Evolutionary conservation across 176 grass and related monocot genomes (phyloP).

Genomic region (Dendrocalamus sinicus): DNA sequence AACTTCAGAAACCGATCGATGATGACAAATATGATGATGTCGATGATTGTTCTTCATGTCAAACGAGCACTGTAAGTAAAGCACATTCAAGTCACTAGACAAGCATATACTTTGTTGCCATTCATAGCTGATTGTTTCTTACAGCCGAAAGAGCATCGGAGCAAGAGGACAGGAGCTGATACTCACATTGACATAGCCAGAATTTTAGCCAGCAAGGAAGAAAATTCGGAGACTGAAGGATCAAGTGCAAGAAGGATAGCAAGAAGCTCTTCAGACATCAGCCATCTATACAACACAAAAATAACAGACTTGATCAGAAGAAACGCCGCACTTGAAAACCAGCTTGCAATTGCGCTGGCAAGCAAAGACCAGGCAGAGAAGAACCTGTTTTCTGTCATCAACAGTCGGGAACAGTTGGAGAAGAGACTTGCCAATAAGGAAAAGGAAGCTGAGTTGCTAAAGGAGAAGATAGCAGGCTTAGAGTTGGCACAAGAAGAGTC

Average conservation of each 20-base stretch:
- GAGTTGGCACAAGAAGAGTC: conserved; percentile 90
- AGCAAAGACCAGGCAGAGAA: conserved; percentile 77
- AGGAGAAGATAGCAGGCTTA: conserved; percentile 75
- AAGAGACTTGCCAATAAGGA: conserved; percentile 63
- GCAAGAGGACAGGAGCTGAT: conserved; percentile 29
- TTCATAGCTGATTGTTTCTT: conserved; percentile 42
- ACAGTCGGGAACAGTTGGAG: conserved; percentile 66
- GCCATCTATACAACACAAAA: conserved; percentile 71
- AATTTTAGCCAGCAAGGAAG: conserved; percentile 30
- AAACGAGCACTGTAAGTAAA: conserved; percentile 48
- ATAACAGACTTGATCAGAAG: conserved; percentile 66
- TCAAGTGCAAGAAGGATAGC: conserved; percentile 52
- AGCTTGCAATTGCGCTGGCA: conserved; percentile 53
- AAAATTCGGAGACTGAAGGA: conserved; percentile 29
- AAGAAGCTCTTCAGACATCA: conserved; percentile 68
- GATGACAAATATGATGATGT: conserved; percentile 67
- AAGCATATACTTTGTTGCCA: conserved; percentile 35
- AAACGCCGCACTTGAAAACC: conserved; percentile 57
- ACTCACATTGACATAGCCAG: conserved; percentile 35
- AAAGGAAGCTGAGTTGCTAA: conserved; percentile 71
- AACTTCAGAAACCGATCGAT: conserved; percentile 68
- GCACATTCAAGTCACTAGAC: conserved; percentile 23
- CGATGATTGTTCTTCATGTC: conserved; percentile 48
- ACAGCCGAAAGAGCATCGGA: conserved; percentile 37
- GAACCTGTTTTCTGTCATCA: conserved; percentile 61